These are phyloP conservation scores for Schoenoplectus tabernaemontani DNA, from an alignment of 202 grass and related monocot genomes.

Conservation along the genomic window DNA sequence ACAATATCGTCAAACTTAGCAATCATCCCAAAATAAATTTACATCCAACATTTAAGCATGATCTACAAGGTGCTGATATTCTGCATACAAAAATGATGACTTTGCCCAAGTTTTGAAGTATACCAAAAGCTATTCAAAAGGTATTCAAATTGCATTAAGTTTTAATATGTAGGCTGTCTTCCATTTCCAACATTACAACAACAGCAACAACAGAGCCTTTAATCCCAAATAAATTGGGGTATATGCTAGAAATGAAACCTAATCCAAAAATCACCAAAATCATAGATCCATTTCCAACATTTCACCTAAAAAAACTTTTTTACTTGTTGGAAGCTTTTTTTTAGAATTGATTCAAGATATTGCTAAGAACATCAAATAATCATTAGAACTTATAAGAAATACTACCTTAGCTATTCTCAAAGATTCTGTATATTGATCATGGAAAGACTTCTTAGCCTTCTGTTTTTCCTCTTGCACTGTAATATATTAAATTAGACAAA, in stretches of 20 bases:
- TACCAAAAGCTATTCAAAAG: background rate
- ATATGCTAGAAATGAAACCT: no score
- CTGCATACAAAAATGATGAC: background rate
- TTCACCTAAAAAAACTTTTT: background rate
- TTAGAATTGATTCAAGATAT: background rate
- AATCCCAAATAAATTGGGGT: no score
- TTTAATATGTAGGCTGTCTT: background rate
- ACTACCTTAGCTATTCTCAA: constrained; percentile 51
- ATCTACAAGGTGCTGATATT: background rate
- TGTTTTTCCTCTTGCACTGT: constrained; percentile 59
- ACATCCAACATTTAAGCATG: background rate
- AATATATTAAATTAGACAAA: constrained; percentile 18
- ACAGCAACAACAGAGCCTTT: no score
- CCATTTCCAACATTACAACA: no score
- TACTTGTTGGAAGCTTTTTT: background rate
- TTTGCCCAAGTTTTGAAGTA: background rate
- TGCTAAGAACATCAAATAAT: background rate
- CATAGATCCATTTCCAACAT: background rate
- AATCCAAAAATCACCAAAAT: no score
- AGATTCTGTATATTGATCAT: constrained; percentile 46
- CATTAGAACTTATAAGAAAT: background rate
- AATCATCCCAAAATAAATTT: background rate
- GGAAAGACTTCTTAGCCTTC: constrained; percentile 48
- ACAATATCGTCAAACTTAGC: background rate
- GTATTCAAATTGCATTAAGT: background rate